Conservation (phyloP, 78 protist species). For the Dictyostelium capitatum region DNA sequence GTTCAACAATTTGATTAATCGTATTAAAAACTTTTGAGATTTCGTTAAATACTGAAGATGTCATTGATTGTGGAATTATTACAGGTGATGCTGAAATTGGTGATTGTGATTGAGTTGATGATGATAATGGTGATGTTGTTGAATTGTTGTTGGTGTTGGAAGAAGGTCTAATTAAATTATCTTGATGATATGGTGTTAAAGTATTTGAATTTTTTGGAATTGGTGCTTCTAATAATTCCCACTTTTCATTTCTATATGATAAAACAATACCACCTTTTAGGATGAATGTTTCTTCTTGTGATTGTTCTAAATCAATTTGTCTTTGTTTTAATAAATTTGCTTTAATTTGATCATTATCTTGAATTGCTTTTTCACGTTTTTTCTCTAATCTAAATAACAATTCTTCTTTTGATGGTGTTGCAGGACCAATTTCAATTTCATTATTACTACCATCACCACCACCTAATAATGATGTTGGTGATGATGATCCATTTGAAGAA, state of each 20-base stretch:
- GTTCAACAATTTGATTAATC: neutral
- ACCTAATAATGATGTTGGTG: too few species aligned
- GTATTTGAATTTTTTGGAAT: neutral
- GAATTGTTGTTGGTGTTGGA: neutral
- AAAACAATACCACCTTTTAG: slow-evolving; percentile 31
- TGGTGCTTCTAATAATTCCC: slow-evolving; percentile 74
- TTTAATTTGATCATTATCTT: neutral
- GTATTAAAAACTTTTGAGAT: slow-evolving; percentile 1
- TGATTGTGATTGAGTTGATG: slow-evolving; percentile 5
- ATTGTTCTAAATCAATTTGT: slow-evolving; percentile 7
- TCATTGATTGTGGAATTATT: slow-evolving; percentile 10
- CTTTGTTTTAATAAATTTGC: slow-evolving; percentile 25
- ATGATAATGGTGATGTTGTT: slow-evolving; percentile 33
- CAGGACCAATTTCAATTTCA: slow-evolving; percentile 50
- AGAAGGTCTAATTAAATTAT: neutral
- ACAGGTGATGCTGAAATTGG: slow-evolving; percentile 9
- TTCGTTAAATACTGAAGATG: neutral
- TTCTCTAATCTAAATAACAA: neutral
- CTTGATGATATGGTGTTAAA: slow-evolving; percentile 37
- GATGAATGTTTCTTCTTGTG: neutral
- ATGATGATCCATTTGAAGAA: too few species aligned
- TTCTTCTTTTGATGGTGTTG: slow-evolving; percentile 60
- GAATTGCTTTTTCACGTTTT: slow-evolving; percentile 25
- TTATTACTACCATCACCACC: neutral
- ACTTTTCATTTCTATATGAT: slow-evolving; percentile 46